A percentile compares a stretch with the other conserved stretches of the same genome.
These are phyloP conservation scores for Carpinus viminea DNA, from an alignment of 306 rosid species.

Conservation along the genomic window DNA sequence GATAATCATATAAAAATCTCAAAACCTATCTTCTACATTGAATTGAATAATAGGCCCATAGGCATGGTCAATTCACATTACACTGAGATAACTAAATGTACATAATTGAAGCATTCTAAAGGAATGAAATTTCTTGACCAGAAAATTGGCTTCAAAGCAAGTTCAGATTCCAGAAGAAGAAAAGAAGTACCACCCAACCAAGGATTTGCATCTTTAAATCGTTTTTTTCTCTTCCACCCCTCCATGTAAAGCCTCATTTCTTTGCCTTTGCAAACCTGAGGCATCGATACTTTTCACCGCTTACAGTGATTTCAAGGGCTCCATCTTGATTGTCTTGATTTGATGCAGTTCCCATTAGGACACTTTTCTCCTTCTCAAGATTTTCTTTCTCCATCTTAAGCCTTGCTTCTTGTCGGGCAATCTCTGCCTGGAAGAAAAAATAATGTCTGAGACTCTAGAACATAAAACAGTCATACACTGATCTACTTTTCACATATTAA, in stretches of 20 bases:
- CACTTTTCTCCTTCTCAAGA: conserved; percentile 95
- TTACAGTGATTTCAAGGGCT: conserved; percentile 97
- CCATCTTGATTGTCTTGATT: conserved; percentile 95
- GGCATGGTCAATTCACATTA: conserved; percentile 1
- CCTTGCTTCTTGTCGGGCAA: conserved; percentile 92
- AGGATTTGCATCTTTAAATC: neutral
- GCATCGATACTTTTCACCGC: conserved; percentile 95
- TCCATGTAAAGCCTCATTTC: conserved; percentile 50
- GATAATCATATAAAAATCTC: neutral
- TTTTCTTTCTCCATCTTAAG: conserved; percentile 93
- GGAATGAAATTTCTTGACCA: conserved; percentile 5
- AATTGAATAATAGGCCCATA: conserved; percentile 4
- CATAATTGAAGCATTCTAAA: conserved; percentile 2
- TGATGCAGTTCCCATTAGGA: conserved; percentile 96
- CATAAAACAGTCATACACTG: neutral
- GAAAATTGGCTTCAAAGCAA: conserved; percentile 1
- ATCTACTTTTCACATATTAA: neutral
- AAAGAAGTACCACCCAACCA: neutral
- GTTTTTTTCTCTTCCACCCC: neutral
- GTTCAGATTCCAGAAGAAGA: neutral
- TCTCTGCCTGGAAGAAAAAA: conserved; percentile 64
- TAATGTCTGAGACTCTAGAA: neutral
- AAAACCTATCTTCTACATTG: neutral
- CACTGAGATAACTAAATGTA: conserved; percentile 2
- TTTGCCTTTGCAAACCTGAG: conserved; percentile 95